Evolutionary conservation across 768 basidiomycete species (phyloP).

Genomic region (Pulveroboletus frians): DNA sequence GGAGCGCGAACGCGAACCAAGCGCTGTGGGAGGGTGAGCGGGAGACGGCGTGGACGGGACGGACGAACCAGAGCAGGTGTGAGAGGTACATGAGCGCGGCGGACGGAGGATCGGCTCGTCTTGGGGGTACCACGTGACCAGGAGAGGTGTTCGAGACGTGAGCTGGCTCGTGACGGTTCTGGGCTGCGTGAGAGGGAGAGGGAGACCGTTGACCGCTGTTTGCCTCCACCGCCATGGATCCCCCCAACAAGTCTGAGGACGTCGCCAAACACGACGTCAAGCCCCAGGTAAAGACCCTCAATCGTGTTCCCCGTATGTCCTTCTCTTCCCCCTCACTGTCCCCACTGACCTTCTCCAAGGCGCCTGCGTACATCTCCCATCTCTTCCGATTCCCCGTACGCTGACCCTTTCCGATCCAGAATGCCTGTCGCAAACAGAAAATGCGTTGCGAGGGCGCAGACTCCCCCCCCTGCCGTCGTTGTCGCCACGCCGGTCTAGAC

Average conservation of each 20-base stretch:
- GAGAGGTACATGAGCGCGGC: conserved; percentile 44
- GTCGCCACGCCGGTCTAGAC: conserved; percentile 82
- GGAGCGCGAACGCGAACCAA: conserved; percentile 67
- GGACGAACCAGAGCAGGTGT: conserved; percentile 42
- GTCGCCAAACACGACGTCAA: conserved; percentile 64
- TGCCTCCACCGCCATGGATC: conserved; percentile 18
- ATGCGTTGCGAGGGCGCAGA: conserved; percentile 97
- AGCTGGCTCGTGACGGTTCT: not conserved
- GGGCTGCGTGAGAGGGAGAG: not conserved
- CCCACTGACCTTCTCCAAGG: conserved; percentile 39
- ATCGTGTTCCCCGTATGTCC: conserved; percentile 79
- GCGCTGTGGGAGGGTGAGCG: conserved; percentile 37
- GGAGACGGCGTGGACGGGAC: not conserved
- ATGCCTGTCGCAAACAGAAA: conserved; percentile 94
- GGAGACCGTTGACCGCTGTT: conserved; percentile 5
- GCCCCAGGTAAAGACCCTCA: conserved; percentile 71
- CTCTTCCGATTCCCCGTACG: conserved; percentile 6
- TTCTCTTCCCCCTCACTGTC: not conserved
- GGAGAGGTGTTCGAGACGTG: not conserved
- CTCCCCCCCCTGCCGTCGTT: conserved; percentile 93
- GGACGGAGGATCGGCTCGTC: not conserved
- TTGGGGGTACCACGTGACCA: not conserved
- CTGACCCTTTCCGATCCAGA: conserved; percentile 43
- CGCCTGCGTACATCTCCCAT: conserved; percentile 60
- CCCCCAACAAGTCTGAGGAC: conserved; percentile 50